These are phyloP conservation scores for Terana coerulea DNA, from an alignment of 768 basidiomycete species.

Conservation along the genomic window DNA sequence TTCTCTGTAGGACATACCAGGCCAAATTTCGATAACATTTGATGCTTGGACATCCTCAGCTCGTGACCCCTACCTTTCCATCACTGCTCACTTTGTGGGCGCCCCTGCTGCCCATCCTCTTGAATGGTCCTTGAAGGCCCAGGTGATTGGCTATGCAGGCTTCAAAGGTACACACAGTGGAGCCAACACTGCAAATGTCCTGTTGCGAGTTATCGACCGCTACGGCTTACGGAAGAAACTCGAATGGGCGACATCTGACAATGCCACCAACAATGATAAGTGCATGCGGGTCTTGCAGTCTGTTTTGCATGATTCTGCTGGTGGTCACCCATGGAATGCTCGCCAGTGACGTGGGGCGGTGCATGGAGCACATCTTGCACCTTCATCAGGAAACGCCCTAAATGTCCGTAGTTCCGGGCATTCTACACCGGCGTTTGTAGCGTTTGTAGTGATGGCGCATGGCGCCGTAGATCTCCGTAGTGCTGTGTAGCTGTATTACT, in stretches of 20 bases:
- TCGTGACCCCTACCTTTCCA: background rate
- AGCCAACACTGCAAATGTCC: constrained; percentile 2
- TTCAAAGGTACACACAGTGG: constrained; percentile 9
- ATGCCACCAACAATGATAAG: no score
- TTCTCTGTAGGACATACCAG: constrained; percentile 1
- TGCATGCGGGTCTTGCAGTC: no score
- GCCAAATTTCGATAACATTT: constrained; percentile 6
- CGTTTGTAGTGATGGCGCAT: no score
- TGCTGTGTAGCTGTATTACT: no score
- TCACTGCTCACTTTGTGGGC: constrained; percentile 8
- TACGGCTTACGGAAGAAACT: constrained; percentile 2
- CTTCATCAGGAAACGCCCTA: background rate
- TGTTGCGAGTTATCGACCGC: constrained; percentile 2
- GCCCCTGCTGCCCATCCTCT: background rate
- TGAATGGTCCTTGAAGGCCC: constrained; percentile 1
- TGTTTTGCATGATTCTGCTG: no score
- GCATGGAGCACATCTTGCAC: no score
- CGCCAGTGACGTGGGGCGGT: no score
- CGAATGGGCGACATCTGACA: no score
- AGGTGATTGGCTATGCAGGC: background rate
- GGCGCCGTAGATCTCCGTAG: no score
- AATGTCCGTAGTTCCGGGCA: no score
- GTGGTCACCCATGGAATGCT: no score
- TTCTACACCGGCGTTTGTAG: no score
- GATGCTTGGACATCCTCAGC: constrained; percentile 6